Conservation (phyloP, 2,329 filamentous ascomycete species). For the Alternaria consortialis region DNA sequence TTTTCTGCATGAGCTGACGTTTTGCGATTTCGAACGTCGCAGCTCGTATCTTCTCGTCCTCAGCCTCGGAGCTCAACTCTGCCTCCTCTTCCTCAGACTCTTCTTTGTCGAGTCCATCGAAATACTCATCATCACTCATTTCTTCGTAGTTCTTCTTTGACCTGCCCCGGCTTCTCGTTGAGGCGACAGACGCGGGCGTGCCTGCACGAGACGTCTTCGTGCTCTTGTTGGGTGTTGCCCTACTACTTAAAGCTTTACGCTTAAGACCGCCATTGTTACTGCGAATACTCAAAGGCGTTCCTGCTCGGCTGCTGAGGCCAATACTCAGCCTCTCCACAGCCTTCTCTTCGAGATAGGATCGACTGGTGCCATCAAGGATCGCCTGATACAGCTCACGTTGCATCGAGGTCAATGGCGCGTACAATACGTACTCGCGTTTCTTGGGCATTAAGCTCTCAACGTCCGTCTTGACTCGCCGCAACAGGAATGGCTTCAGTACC, state of each 20-base stretch:
- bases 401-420: slow-evolving; percentile 88
- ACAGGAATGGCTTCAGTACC: slow-evolving; percentile 87
- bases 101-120: slow-evolving; percentile 74
- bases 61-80: slow-evolving; percentile 56
- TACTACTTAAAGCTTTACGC: slow-evolving; percentile 61
- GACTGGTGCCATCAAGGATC: slow-evolving; percentile 67
- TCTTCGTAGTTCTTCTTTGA: slow-evolving; percentile 70
- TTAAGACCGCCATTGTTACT: slow-evolving; percentile 62
- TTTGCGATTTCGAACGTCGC: slow-evolving; percentile 81
- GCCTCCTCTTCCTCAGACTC: slow-evolving; percentile 55
- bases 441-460: slow-evolving; percentile 91
- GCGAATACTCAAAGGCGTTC: slow-evolving; percentile 58
- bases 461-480: slow-evolving; percentile 90
- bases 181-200: slow-evolving; percentile 69
- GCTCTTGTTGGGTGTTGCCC: slow-evolving; percentile 71
- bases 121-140: slow-evolving; percentile 85
- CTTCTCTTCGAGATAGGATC: slow-evolving; percentile 75
- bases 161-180: slow-evolving; percentile 62
- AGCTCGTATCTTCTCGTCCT: slow-evolving; percentile 71
- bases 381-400: slow-evolving; percentile 91
- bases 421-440: slow-evolving; percentile 95
- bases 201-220: slow-evolving; percentile 77
- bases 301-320: slow-evolving; percentile 51
- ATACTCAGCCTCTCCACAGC: slow-evolving; percentile 70
- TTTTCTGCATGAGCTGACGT: slow-evolving; percentile 88